Percentiles rank a stretch among this genome's conserved stretches.
phyloP scores from a whole-genome alignment of 352 stramenopile genomes.

The Phytophthora citrophthora region DNA sequence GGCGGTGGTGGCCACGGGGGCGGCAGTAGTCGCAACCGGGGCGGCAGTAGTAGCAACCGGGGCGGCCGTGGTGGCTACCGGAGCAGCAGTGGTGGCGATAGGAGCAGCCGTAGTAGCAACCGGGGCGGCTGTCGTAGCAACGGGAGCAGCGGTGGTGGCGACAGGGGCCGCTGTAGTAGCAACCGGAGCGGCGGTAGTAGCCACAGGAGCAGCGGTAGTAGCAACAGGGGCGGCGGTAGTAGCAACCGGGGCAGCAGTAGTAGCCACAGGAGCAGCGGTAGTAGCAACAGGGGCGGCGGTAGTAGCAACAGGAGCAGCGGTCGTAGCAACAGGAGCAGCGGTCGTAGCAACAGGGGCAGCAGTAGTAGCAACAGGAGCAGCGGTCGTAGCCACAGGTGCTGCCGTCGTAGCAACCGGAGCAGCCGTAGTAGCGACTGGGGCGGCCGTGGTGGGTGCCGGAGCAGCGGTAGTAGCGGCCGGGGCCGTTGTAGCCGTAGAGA shows the following conservation, averaged over 20 bases:
- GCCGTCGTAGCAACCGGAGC: slow-evolving; percentile 1
- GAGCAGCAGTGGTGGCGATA: background rate
- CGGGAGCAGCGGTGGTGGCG: background rate
- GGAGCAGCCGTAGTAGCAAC: background rate
- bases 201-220: slow-evolving; percentile 1
- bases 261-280: slow-evolving; percentile 5
- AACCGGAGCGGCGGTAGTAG: slow-evolving; percentile 3
- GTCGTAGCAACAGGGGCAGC: background rate
- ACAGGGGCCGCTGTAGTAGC: slow-evolving; percentile 8
- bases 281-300: slow-evolving; percentile 2
- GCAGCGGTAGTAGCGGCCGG: slow-evolving; percentile 10
- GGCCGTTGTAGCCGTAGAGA: slow-evolving; percentile 11
- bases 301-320: background rate
- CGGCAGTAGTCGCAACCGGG: slow-evolving; percentile 1
- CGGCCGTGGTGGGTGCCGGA: slow-evolving; percentile 3
- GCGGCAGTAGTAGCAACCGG: slow-evolving; percentile 14
- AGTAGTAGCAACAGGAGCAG: background rate
- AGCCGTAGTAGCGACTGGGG: background rate
- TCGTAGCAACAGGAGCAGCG: slow-evolving; percentile 17
- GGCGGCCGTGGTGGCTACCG: slow-evolving; percentile 1
- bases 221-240: slow-evolving; percentile 1
- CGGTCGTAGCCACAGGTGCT: slow-evolving; percentile 3
- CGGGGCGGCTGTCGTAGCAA: background rate
- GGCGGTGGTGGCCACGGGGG: background rate
- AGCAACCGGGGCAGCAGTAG: slow-evolving; percentile 13